These are phyloP conservation scores for Selaginella tamariscina DNA, from an alignment of 75 land plant genomes.

Conservation along the genomic window DNA sequence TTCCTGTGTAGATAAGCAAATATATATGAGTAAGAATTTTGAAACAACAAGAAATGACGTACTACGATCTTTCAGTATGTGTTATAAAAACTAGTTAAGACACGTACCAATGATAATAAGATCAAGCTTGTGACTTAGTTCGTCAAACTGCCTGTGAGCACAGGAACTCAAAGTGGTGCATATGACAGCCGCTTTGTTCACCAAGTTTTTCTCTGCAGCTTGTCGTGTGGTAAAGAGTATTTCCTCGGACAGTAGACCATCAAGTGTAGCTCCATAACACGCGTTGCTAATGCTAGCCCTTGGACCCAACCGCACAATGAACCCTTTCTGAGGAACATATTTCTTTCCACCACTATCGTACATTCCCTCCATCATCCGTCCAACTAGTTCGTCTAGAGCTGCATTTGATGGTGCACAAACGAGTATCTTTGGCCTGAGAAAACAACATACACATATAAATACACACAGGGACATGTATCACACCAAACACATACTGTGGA, in stretches of 20 bases:
- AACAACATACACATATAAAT: not conserved
- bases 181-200: conserved; percentile 16
- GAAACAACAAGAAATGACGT: too few relatives aligned
- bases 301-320: conserved; percentile 18
- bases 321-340: conserved; percentile 13
- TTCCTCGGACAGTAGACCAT: conserved; percentile 1
- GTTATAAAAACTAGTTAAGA: too few relatives aligned
- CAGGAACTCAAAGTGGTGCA: conserved; percentile 24
- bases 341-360: conserved; percentile 15
- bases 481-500: conserved; percentile 13
- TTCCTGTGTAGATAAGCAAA: too few relatives aligned
- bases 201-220: conserved; percentile 10
- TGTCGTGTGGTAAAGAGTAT: conserved; percentile 1
- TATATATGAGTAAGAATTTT: too few relatives aligned
- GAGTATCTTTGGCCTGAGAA: conserved; percentile 16
- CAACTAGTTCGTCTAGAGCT: conserved; percentile 21
- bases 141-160: conserved; percentile 19
- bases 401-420: conserved; percentile 28
- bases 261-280: not conserved
- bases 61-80: too few relatives aligned
- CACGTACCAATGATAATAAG: conserved; percentile 20
- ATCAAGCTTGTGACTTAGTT: conserved; percentile 17
- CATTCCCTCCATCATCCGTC: conserved; percentile 19
- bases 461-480: not conserved
- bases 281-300: not conserved